Base-by-base conservation (phyloP, 2,329 filamentous ascomycete genomes). In the Tolypocladium amazonense region DNA sequence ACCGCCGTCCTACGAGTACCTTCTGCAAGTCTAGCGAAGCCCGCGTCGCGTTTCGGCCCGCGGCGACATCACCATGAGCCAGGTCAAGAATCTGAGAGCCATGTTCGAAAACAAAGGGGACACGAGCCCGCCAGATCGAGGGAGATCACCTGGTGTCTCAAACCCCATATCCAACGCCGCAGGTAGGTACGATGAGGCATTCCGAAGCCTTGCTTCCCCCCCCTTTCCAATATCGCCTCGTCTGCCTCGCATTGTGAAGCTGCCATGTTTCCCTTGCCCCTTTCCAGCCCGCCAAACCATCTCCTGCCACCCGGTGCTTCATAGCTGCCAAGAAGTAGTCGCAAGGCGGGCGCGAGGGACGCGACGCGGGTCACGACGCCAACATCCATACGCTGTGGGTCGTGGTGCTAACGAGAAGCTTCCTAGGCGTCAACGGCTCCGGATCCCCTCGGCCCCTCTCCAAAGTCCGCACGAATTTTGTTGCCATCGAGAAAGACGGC, bases 21-120 rank as follows among this genome's bases (percentile, higher is more conserved):
- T 23, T 23, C 50, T 14, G 50, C 30, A 14, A 54, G 30, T 35
- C 30, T 54, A 54, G 30, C 20, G 30, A 54, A 35, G 30, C 50
- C 20, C 50, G 20, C 30, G 5, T 30, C 37, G 33, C 37, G 27
- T 47, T 45, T 56, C 27, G 58, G 58, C 25, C 55, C 35, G 37
- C 38, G 38, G 18, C 38, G 45, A 35, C 54, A 73, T 74, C 73
- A 77, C 72, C 69, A 86, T 85, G 82, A 86, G 85, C 70, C 85
- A 83, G 69, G 87, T 90, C 69, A 87, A 81, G 76, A 89, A 89
- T 76, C 83, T 92, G 65, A 81, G 88, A 67, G 89, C 89, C 69
- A 90, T 89, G 81, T 92, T 92, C 72, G 89, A 92, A 79, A 84
- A 85, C 71, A 89, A 85, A 74, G 83, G 81, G 71, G 82, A 84